Percentiles rank a stretch among this genome's conserved stretches.
Evolutionary conservation across 148 eudicot species (phyloP).

Genomic region (Salicornia ramosissima): DNA sequence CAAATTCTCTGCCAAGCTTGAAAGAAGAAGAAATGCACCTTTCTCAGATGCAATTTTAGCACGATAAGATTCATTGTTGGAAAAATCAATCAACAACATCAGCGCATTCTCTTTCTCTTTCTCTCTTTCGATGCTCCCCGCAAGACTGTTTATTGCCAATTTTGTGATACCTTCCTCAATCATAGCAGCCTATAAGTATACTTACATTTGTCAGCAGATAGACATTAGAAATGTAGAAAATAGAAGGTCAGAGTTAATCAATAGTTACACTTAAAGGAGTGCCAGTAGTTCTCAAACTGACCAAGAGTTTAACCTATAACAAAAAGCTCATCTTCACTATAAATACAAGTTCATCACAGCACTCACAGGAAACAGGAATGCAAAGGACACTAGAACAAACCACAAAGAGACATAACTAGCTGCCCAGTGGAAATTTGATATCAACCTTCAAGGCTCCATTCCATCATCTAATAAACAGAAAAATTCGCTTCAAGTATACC

Average conservation of each 20-base stretch:
- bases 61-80: constrained; percentile 45
- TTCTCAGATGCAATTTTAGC: constrained; percentile 59
- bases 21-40: constrained; percentile 61
- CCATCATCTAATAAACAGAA: neutral
- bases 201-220: constrained; percentile 7
- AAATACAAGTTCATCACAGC: neutral
- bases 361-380: neutral
- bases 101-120: constrained; percentile 54
- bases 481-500: neutral
- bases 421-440: neutral
- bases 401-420: neutral
- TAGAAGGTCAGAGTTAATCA: neutral
- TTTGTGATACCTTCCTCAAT: constrained; percentile 52
- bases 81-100: constrained; percentile 50
- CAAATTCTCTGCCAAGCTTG: constrained; percentile 57
- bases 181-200: constrained; percentile 39
- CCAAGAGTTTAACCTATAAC: too few species aligned
- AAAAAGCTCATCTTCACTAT: neutral
- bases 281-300: too few species aligned
- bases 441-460: neutral
- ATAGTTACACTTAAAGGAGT: neutral
- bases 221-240: neutral
- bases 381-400: neutral
- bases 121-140: constrained; percentile 51
- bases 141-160: constrained; percentile 53